Conservation (phyloP, 768 basidiomycete species). For the Suillus americanus region DNA sequence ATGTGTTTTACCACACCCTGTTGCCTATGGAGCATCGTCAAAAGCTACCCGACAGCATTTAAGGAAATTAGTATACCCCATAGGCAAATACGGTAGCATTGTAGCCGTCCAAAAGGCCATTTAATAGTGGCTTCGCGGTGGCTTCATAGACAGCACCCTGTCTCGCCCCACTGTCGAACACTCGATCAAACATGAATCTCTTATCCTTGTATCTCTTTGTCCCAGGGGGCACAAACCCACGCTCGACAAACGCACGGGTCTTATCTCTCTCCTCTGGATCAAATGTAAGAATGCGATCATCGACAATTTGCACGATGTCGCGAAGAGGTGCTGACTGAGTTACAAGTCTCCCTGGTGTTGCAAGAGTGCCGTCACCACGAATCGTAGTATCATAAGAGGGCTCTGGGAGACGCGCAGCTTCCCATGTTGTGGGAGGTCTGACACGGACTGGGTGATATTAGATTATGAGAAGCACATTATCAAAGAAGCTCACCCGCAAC, state of each 20-base stretch:
- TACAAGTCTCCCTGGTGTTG: constrained; percentile 56
- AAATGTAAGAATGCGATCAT: constrained; percentile 93
- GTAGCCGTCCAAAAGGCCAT: constrained; percentile 87
- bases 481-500: constrained; percentile 63
- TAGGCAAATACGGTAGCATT: constrained; percentile 99
- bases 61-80: constrained; percentile 61
- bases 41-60: constrained; percentile 6
- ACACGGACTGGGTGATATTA: constrained; percentile 68
- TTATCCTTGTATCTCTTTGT: constrained; percentile 96
- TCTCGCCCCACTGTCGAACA: constrained; percentile 77
- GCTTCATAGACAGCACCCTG: constrained; percentile 88
- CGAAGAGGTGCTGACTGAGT: constrained; percentile 59
- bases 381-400: constrained; percentile 67
- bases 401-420: constrained; percentile 82
- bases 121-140: constrained; percentile 83
- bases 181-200: constrained; percentile 95
- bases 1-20: constrained; percentile 99
- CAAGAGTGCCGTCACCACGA: constrained; percentile 84
- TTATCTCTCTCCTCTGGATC: constrained; percentile 92
- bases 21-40: constrained; percentile 61
- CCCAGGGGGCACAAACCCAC: constrained; percentile 82
- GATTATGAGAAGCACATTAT: constrained; percentile 14
- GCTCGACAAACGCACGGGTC: constrained; percentile 76
- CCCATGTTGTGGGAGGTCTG: constrained; percentile 82
- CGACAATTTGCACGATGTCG: constrained; percentile 84